Percentiles rank a stretch among this genome's conserved stretches.
Evolutionary conservation across 805 yeast species (phyloP).

Genomic region (Kregervanrija delftensis): DNA sequence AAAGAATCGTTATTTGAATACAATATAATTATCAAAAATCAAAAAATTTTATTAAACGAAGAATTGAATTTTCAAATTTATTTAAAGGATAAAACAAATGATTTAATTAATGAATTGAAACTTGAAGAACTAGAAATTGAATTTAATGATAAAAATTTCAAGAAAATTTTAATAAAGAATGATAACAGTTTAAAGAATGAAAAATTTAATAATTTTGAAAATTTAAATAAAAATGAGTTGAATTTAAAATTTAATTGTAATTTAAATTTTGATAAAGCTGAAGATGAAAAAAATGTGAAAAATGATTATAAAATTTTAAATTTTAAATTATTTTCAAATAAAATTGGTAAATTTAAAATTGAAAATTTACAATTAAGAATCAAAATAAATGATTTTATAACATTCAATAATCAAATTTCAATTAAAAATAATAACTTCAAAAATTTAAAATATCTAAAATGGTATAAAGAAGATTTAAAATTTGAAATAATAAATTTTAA

Average conservation of each 20-base stretch:
- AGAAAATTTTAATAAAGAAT: conserved; percentile 10
- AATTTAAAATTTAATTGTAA: conserved; percentile 2
- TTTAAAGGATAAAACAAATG: conserved; percentile 23
- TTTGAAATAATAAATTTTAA: conserved; percentile 11
- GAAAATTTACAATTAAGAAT: conserved; percentile 13
- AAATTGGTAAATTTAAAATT: conserved; percentile 21
- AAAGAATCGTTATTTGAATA: conserved; percentile 16
- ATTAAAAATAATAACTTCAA: too few species aligned
- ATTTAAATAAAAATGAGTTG: background rate
- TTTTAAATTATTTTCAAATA: conserved; percentile 14
- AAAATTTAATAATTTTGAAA: conserved; percentile 4
- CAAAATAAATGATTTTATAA: conserved; percentile 6
- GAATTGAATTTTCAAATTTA: conserved; percentile 25
- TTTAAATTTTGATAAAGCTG: conserved; percentile 16
- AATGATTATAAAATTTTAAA: conserved; percentile 11
- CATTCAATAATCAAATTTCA: too few species aligned
- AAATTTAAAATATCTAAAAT: background rate
- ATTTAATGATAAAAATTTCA: conserved; percentile 12
- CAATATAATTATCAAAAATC: conserved; percentile 13
- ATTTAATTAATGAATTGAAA: conserved; percentile 10
- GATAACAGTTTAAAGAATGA: background rate
- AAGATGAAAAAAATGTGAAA: conserved; percentile 1
- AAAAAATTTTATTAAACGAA: conserved; percentile 16
- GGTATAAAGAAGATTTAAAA: conserved; percentile 11
- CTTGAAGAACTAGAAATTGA: conserved; percentile 16